Evolutionary conservation across 192 early-diverging fungal genomes (phyloP), one percentile per base, ranked within the genome.

Genomic region (Phlyctochytrium arcticum): DNA sequence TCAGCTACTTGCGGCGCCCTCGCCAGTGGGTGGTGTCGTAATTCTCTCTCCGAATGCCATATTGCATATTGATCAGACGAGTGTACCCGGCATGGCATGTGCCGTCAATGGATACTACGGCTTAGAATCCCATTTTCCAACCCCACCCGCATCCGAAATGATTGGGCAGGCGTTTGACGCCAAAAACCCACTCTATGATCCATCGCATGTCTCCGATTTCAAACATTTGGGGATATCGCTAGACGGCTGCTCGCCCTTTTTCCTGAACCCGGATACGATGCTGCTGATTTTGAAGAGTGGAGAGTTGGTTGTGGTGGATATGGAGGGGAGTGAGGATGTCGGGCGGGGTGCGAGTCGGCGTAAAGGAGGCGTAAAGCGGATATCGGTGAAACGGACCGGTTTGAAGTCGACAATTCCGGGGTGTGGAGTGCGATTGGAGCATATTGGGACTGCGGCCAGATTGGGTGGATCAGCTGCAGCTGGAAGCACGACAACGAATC

Each of bases 11-110:
- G 74, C 92, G 0, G 80, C 94, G 31, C 94, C 93, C 0, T 80
- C 83, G 47, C 92, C 96, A 15, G 77, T 95, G 9, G 90, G 90
- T 35, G 96, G 95, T 8, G 75, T 96, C 5, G 74, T 98, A 39
- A 82, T 95, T 0, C 63, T 96, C 12, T 84, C 84, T 0, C 77
- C 88, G 30, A 93, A 92, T 71, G 85, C 89, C 5, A 55, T 99
- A 19, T 80, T 95, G 12, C 87, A 99, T 61, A 76, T 44, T n/a
- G 87, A 88, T 60, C 92, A 96, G 75, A 92, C 81, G 3, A 54
- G 84, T 48, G 78, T 89, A 7, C 79, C 89, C n/a, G 87, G 90
- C 32, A 77, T 91, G 29, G 85, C 81, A 15, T 79, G 83, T 4
- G 86, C 87, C 1, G 84, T 91, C 17, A 94, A 91, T 63, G 83